Evolutionary conservation across 2,329 filamentous ascomycete genomes (phyloP).

Genomic region (Ceratocystis ficicola): DNA sequence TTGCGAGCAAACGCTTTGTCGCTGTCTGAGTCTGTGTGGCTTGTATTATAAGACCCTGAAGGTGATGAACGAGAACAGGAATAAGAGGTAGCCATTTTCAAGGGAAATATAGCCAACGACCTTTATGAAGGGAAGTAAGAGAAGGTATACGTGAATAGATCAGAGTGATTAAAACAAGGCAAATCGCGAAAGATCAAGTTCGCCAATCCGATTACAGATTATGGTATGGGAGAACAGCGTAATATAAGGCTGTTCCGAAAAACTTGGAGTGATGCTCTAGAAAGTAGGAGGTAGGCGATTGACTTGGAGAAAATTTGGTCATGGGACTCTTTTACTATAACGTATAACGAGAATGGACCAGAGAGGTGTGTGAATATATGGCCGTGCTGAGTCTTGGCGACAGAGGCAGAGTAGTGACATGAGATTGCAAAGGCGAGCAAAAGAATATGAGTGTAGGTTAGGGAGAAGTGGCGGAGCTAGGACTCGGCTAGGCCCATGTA

Average conservation of each 20-base stretch:
- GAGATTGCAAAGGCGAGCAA: no score
- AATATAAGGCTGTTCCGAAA: background rate
- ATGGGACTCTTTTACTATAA: background rate
- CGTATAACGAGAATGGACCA: background rate
- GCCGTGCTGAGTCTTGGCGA: background rate
- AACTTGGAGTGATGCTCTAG: background rate
- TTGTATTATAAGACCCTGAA: slow-evolving; percentile 13
- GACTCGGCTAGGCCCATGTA: background rate
- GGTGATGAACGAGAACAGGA: slow-evolving; percentile 16
- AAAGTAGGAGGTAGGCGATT: slow-evolving; percentile 1
- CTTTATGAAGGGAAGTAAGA: background rate
- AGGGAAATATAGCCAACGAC: background rate
- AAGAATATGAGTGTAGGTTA: no score
- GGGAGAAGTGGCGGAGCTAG: background rate
- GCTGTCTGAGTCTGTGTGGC: slow-evolving; percentile 19
- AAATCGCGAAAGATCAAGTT: background rate
- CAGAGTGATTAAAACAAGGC: background rate
- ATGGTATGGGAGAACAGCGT: background rate
- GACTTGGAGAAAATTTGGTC: slow-evolving; percentile 13
- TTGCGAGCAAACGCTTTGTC: slow-evolving; percentile 18
- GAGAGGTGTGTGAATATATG: background rate
- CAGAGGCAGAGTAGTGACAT: background rate
- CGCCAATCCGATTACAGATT: background rate
- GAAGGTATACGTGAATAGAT: background rate
- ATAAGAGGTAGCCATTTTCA: slow-evolving; percentile 17